Conservation (phyloP, 345 rosid genomes). For the Acer saccharum region DNA sequence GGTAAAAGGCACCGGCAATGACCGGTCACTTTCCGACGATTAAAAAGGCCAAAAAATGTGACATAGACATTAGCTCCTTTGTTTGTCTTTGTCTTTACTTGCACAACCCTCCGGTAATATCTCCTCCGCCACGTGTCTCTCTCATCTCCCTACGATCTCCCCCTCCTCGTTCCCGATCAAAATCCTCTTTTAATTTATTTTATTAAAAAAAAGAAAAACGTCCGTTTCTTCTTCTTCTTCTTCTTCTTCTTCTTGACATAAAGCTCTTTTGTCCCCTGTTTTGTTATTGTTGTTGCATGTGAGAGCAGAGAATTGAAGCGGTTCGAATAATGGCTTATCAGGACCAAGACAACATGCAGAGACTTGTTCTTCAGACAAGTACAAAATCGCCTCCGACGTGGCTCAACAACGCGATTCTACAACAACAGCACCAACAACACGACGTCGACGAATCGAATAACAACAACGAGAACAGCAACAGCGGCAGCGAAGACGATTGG, state of each 20-base stretch:
- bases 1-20: no score
- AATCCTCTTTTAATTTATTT: no score
- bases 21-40: no score
- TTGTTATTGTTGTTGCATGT: neutral
- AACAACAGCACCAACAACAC: conserved; percentile 11
- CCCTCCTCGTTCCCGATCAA: no score
- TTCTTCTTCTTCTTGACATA: neutral
- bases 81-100: neutral
- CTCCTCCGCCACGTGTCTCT: neutral
- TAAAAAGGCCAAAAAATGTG: no score
- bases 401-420: conserved; percentile 43
- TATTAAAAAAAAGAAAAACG: no score
- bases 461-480: conserved; percentile 22
- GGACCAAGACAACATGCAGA: conserved; percentile 20
- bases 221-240: no score
- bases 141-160: no score
- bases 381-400: conserved; percentile 31
- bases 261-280: no score
- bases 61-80: neutral
- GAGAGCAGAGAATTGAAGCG: neutral
- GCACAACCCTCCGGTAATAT: neutral
- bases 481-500: conserved; percentile 28
- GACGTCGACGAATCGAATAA: conserved; percentile 16
- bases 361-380: conserved; percentile 5
- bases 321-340: neutral